Evolutionary conservation across 179 eudicot species (phyloP).

Genomic region (Corrigiola litoralis): DNA sequence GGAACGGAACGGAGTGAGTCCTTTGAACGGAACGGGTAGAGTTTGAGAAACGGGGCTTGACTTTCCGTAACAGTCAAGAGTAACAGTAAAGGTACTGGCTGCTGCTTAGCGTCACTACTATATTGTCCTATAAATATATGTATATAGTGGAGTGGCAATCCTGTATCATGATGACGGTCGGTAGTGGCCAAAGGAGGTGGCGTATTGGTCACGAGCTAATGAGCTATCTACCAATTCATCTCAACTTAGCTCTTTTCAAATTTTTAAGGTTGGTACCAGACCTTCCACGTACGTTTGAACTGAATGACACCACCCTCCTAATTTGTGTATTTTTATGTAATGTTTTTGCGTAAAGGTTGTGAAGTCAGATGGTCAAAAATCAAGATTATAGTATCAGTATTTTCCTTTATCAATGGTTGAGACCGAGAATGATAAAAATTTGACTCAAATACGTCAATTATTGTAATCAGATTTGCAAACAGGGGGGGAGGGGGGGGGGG

Average conservation of each 20-base stretch:
- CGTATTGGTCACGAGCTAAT: slow-evolving; percentile 18
- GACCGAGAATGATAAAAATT: not conserved
- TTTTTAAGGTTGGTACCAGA: slow-evolving; percentile 20
- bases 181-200: slow-evolving; percentile 20
- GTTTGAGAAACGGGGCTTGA: slow-evolving; percentile 10
- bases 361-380: no score
- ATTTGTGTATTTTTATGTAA: not conserved
- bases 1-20: not conserved
- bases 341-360: no score
- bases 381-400: no score
- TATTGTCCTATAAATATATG: not conserved
- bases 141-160: slow-evolving; percentile 12
- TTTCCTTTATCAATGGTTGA: no score
- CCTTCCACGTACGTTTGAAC: slow-evolving; percentile 6
- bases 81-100: not conserved
- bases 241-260: not conserved
- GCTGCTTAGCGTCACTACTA: not conserved
- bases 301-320: not conserved
- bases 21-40: not conserved
- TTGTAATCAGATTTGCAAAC: no score
- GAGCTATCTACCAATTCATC: not conserved
- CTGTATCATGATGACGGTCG: slow-evolving; percentile 23
- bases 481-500: no score
- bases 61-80: slow-evolving; percentile 14
- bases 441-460: not conserved